Evolutionary conservation across 495 filamentous ascomycete genomes (phyloP).

Genomic region (Cercophora scortea): DNA sequence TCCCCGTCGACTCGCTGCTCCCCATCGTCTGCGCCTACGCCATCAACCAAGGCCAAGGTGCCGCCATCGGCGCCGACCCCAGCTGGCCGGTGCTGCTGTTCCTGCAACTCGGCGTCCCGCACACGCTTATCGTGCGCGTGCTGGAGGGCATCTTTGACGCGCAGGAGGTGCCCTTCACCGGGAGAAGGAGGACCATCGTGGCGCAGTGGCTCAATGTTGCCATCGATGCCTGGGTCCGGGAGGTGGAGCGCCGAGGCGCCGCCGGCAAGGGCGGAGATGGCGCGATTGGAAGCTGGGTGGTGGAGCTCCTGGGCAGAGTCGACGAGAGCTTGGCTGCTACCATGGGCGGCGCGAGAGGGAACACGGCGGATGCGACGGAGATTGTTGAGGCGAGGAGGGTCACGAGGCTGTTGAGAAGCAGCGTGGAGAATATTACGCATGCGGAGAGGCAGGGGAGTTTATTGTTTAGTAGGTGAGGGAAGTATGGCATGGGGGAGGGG

Average conservation of each 20-base stretch:
- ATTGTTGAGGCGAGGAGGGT: constrained; percentile 13
- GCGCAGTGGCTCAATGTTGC: constrained; percentile 35
- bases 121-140: constrained; percentile 65
- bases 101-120: constrained; percentile 63
- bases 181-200: constrained; percentile 32
- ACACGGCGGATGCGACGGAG: constrained; percentile 22
- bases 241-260: constrained; percentile 29
- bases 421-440: constrained; percentile 15
- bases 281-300: constrained; percentile 30
- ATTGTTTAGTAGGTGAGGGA: constrained; percentile 10
- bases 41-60: constrained; percentile 59
- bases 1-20: constrained; percentile 54
- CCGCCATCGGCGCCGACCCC: constrained; percentile 47
- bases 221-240: constrained; percentile 33
- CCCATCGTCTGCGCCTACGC: constrained; percentile 74
- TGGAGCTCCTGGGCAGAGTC: constrained; percentile 31
- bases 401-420: constrained; percentile 15
- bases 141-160: constrained; percentile 79
- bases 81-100: constrained; percentile 82
- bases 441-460: constrained; percentile 15
- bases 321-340: constrained; percentile 27
- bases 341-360: constrained; percentile 7
- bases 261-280: constrained; percentile 21
- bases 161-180: constrained; percentile 76
- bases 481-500: not conserved